phyloP scores from a whole-genome alignment of 768 basidiomycete genomes.

The Pisolithus microcarpus region DNA sequence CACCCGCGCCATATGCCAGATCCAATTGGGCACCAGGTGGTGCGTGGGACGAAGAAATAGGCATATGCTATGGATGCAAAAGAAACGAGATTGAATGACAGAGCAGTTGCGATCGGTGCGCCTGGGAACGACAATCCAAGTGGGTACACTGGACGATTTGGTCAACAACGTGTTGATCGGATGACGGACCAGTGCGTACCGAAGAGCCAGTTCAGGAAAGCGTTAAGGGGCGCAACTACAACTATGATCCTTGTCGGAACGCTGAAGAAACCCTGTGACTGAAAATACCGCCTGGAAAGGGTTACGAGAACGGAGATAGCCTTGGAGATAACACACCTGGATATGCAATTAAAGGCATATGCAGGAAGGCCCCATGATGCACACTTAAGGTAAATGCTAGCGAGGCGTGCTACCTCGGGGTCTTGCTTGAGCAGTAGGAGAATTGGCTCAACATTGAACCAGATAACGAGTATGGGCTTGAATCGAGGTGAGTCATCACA shows the following conservation, averaged over 20 bases:
- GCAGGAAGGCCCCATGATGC: constrained; percentile 76
- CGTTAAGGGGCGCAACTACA: constrained; percentile 81
- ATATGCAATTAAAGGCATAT: constrained; percentile 52
- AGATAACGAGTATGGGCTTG: constrained; percentile 59
- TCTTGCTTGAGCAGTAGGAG: constrained; percentile 74
- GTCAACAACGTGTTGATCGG: background rate
- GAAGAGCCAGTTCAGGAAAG: constrained; percentile 75
- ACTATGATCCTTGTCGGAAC: constrained; percentile 81
- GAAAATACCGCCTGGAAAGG: constrained; percentile 42
- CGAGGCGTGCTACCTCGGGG: constrained; percentile 73
- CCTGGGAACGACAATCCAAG: constrained; percentile 86
- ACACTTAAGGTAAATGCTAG: constrained; percentile 69
- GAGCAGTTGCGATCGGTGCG: constrained; percentile 82
- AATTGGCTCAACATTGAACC: constrained; percentile 78
- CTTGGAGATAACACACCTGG: constrained; percentile 30
- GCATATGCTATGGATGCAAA: constrained; percentile 57
- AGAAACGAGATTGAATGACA: constrained; percentile 83
- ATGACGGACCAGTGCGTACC: constrained; percentile 39
- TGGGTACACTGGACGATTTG: constrained; percentile 27
- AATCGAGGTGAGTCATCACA: background rate
- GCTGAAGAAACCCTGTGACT: constrained; percentile 80
- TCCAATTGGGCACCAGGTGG: constrained; percentile 78
- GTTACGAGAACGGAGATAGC: background rate
- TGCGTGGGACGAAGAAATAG: constrained; percentile 51
- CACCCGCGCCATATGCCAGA: constrained; percentile 59